These are phyloP conservation scores for Maudiozyma turicensis DNA, from an alignment of 805 yeast species.

Conservation along the genomic window DNA sequence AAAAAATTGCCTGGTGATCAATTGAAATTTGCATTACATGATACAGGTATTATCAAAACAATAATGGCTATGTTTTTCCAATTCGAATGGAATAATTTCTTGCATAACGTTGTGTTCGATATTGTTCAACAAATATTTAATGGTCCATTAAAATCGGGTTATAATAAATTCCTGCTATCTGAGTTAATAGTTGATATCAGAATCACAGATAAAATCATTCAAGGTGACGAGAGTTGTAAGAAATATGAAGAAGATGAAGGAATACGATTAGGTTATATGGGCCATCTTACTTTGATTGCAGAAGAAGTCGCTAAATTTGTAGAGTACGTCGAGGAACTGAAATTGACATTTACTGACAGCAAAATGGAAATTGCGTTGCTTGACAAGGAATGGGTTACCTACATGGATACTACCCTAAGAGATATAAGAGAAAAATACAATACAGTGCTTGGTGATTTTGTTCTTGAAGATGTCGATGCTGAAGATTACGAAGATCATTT, in stretches of 20 bases:
- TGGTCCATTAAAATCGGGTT: slow-evolving; percentile 61
- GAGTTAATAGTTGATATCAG: slow-evolving; percentile 52
- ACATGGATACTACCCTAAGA: slow-evolving; percentile 71
- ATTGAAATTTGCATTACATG: slow-evolving; percentile 57
- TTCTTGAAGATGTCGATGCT: slow-evolving; percentile 30
- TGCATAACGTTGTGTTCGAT: slow-evolving; percentile 79
- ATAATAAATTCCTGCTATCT: slow-evolving; percentile 49
- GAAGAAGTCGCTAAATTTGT: slow-evolving; percentile 91
- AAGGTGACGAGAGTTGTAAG: slow-evolving; percentile 50
- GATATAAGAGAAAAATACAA: slow-evolving; percentile 91
- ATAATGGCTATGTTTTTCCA: slow-evolving; percentile 56
- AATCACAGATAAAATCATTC: slow-evolving; percentile 52
- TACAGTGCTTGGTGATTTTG: slow-evolving; percentile 74
- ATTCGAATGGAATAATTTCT: slow-evolving; percentile 74
- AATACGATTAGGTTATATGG: slow-evolving; percentile 88
- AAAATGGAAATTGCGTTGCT: slow-evolving; percentile 19
- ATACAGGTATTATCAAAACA: slow-evolving; percentile 48
- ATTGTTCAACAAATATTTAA: slow-evolving; percentile 71
- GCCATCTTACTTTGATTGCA: slow-evolving; percentile 83
- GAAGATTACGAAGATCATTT: slow-evolving; percentile 12
- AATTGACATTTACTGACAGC: slow-evolving; percentile 18
- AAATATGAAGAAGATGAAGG: slow-evolving; percentile 51
- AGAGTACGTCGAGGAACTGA: slow-evolving; percentile 34
- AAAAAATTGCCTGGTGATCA: slow-evolving; percentile 62
- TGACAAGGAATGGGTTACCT: slow-evolving; percentile 54